Base-by-base conservation (phyloP, 306 rosid genomes). In the Sicyos edulis region DNA sequence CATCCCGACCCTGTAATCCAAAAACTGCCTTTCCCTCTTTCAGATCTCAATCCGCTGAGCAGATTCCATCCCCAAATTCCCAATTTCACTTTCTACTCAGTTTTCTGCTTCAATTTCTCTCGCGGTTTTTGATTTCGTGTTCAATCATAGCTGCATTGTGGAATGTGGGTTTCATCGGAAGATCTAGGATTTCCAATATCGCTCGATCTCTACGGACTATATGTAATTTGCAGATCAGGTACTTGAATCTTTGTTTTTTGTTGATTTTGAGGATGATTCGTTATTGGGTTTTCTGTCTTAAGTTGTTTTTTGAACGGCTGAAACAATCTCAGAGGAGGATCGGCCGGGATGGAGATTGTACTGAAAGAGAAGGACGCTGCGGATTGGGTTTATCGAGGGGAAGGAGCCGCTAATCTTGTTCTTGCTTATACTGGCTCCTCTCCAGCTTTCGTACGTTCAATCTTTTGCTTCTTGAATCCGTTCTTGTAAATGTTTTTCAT, bases 391-490 rank as follows among this genome's bases (percentile, higher is more conserved):
- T 91, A 91, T 80, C 84, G 89, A 81, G 99, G 99, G 72, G 99
- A 95, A 89, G 99, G 99, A 76, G 96, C 97, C 75, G 91, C 87
- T 22, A 95, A 95, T 84, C 80, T 95, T 51, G 95, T 91, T 69
- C 92, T 95, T 10, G 85, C 92, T 44, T 89, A 91, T 78, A 62
- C 63, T 19, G 95, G 97, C 72, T 87, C 89, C 47, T 85, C 85
- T 73, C 81, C 92, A 47, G 0, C 78, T 53, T 95, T 86, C 62
- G 97, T 89, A 71, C 4, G 91, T 83, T 76, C 7, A 62, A 12
- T 32, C 42, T 56, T 11, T 14, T 12, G 13, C 42, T 32, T 11
- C 8, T 34, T 74, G 7, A 12, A 20, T 49, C 22, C 16, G 10
- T 42, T 3, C 17, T 8, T 17, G 5, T 3, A 24, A 8, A 17